Evolutionary conservation across 179 eudicot genomes (phyloP).

Genomic region (Corrigiola litoralis): DNA sequence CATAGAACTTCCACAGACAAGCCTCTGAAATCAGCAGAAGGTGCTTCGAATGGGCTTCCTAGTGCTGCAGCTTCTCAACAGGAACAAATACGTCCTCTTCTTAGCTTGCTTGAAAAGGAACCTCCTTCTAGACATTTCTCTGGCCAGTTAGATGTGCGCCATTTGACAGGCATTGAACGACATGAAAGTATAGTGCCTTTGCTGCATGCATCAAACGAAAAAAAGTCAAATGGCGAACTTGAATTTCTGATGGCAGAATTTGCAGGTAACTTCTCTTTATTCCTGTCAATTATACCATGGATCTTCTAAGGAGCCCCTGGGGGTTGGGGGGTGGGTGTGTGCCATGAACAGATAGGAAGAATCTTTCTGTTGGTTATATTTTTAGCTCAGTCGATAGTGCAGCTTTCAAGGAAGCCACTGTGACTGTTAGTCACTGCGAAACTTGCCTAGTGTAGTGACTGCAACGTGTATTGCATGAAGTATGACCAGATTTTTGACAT

Average conservation of each 20-base stretch:
- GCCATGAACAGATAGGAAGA: too few relatives aligned
- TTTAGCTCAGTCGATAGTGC: too few relatives aligned
- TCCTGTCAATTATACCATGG: background rate
- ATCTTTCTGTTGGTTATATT: background rate
- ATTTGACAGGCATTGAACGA: conserved; percentile 37
- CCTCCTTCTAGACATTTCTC: conserved; percentile 48
- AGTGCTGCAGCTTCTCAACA: conserved; percentile 48
- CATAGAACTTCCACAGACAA: conserved; percentile 55
- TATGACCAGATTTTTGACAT: too few relatives aligned
- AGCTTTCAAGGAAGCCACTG: too few relatives aligned
- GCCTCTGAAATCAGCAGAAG: conserved; percentile 47
- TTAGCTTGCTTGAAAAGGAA: conserved; percentile 47
- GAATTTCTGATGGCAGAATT: conserved; percentile 89
- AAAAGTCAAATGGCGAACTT: conserved; percentile 68
- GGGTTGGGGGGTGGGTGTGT: background rate
- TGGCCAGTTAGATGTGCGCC: conserved; percentile 40
- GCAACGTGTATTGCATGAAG: too few relatives aligned
- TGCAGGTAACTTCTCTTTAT: conserved; percentile 54
- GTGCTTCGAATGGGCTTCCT: conserved; percentile 49
- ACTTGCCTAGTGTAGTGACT: too few relatives aligned
- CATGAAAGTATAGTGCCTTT: conserved; percentile 43
- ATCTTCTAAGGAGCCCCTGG: background rate
- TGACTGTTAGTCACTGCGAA: too few relatives aligned
- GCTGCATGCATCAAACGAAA: conserved; percentile 61
- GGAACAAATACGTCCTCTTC: conserved; percentile 79